Base-by-base conservation (phyloP, 495 filamentous ascomycete species). In the Margaritispora aquatica region DNA sequence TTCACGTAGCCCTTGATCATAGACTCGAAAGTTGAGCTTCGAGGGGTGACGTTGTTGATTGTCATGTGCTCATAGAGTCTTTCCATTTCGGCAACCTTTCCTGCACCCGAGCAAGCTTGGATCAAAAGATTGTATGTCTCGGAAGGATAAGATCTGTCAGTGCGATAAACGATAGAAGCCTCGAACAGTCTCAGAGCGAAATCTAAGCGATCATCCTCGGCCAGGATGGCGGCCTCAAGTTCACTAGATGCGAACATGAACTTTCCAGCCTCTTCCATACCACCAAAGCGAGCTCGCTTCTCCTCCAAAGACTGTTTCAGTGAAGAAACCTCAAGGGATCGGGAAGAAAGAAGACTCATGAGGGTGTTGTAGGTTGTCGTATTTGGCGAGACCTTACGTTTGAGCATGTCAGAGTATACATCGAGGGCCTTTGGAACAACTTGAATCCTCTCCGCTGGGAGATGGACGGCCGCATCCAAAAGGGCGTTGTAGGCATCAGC, bases 401-500 rank as follows among this genome's bases (percentile, higher is more conserved):
- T 82, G 63, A 96, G 86, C 93, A 98, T 96, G 70, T 97, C 90
- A 44, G 90, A 87, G 75, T 97, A 97, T 58, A 97, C 87, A 78
- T 92, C 91, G 51, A 97, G 81, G 5, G 89, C 92, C 74, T 96
- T 96, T 49, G 89, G 84, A 23, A 96, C 86, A 10, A 91, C 80
- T 73, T 91, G 88, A 51, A 86, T 83, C 68, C 84, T 85, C 66
- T 89, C 83, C 5, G 76, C 75, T 0, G 87, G 81, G 21, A 96
- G 78, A 59, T 88, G 75, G 59, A 95, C 84, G 22, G 90, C 92
- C 26, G 95, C 90, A 63, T 85, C 78, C 41, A 98, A 76, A 44
- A 97, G 77, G 34, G 89, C 88, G 73, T 97, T 96, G 77, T 97
- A 98, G 19, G 93, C 88, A 20, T 83, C 77, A 27, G 92, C 82